These are phyloP conservation scores for Scedosporium apiospermum DNA, from an alignment of 2,329 filamentous ascomycete genomes.

Conservation along the genomic window DNA sequence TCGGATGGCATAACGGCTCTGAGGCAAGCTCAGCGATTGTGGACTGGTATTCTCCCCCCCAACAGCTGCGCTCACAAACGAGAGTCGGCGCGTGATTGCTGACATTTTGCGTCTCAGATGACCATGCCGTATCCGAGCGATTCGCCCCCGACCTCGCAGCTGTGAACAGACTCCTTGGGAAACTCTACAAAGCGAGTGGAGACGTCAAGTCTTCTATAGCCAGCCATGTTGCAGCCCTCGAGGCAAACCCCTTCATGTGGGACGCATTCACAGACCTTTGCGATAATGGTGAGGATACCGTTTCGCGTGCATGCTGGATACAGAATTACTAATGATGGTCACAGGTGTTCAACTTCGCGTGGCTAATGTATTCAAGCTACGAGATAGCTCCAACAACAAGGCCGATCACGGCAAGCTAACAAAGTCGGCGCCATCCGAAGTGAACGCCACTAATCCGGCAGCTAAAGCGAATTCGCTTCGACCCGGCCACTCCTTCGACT, in stretches of 20 bases:
- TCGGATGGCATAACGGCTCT: conserved; percentile 11
- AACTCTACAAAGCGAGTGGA: conserved; percentile 12
- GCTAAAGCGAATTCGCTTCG: conserved; percentile 4
- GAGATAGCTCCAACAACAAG: conserved; percentile 2
- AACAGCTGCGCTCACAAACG: background rate
- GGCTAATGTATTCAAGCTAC: conserved; percentile 10
- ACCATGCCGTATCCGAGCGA: conserved; percentile 5
- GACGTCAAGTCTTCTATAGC: conserved; percentile 9
- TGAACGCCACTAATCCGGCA: background rate
- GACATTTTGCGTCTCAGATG: conserved; percentile 1
- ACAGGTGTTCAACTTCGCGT: conserved; percentile 6
- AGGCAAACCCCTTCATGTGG: conserved; percentile 14
- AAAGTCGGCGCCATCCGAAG: conserved; percentile 4
- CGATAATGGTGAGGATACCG: conserved; percentile 8
- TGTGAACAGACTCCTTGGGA: conserved; percentile 11
- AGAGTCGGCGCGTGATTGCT: background rate
- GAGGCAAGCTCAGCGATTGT: conserved; percentile 9
- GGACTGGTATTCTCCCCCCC: conserved; percentile 4
- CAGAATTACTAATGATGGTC: background rate
- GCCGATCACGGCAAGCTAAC: conserved; percentile 1
- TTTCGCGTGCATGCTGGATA: background rate
- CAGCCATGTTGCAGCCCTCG: conserved; percentile 10
- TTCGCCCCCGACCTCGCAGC: conserved; percentile 11
- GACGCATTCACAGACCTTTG: conserved; percentile 14
- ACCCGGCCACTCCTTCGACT: background rate